Percentiles rank a stretch among this genome's conserved stretches.
Conservation (phyloP, 1,284 basidiomycete genomes). For the Leucoagaricus sp. region DNA sequence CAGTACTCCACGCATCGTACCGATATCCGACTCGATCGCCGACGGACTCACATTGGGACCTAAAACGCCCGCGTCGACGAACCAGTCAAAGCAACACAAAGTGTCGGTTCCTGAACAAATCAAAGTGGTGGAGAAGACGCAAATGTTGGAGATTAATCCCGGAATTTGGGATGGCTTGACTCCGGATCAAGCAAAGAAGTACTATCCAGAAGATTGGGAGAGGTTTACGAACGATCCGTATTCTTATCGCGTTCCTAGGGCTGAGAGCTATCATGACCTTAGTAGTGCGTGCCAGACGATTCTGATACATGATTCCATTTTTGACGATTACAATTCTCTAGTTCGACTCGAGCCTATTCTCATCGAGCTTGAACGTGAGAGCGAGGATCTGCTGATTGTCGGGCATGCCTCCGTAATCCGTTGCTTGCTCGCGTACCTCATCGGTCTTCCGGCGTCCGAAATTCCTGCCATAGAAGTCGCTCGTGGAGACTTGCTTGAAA, state of each 20-base stretch:
- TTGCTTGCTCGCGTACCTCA: conserved; percentile 89
- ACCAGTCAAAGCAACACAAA: background rate
- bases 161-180: conserved; percentile 95
- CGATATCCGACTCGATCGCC: background rate
- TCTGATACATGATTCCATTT: background rate
- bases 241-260: conserved; percentile 87
- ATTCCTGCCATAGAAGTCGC: conserved; percentile 97
- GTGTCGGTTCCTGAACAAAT: conserved; percentile 32
- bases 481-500: conserved; percentile 86
- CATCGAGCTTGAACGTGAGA: conserved; percentile 93
- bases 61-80: background rate
- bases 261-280: conserved; percentile 84
- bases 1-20: conserved; percentile 6
- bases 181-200: conserved; percentile 86
- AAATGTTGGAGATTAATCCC: conserved; percentile 98
- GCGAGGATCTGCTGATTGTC: conserved; percentile 96
- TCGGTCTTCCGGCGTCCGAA: conserved; percentile 94
- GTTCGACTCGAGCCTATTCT: conserved; percentile 95
- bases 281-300: conserved; percentile 28
- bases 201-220: conserved; percentile 94
- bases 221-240: conserved; percentile 93
- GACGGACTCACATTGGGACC: background rate
- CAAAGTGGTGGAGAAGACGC: conserved; percentile 92
- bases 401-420: conserved; percentile 99
- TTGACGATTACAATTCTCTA: conserved; percentile 45